These are phyloP conservation scores for Rhexocercosporidium sp. DNA, from an alignment of 2,329 filamentous ascomycete species.

Conservation along the genomic window DNA sequence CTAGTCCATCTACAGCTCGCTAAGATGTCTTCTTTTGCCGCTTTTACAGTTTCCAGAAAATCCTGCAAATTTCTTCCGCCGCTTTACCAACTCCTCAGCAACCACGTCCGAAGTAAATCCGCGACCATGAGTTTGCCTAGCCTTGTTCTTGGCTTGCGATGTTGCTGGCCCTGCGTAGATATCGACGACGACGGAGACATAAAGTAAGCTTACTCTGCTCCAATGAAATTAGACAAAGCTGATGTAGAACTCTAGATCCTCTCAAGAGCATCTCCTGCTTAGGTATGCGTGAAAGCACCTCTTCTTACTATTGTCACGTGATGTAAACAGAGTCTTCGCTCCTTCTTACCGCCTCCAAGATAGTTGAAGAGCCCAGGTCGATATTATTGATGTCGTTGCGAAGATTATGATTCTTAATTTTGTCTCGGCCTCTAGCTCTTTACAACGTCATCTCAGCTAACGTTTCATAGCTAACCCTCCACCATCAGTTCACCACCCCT, in stretches of 20 bases:
- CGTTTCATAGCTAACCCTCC: neutral
- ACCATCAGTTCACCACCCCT: neutral
- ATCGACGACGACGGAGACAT: slow-evolving; percentile 8
- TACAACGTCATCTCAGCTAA: neutral
- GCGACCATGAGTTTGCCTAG: neutral
- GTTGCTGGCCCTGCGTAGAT: neutral
- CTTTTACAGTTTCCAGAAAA: neutral
- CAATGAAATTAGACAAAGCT: no score
- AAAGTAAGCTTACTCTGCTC: neutral
- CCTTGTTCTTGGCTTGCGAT: neutral
- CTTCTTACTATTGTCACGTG: slow-evolving; percentile 4
- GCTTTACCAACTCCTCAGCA: slow-evolving; percentile 1
- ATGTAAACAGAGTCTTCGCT: slow-evolving; percentile 12
- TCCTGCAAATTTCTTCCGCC: neutral
- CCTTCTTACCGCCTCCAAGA: neutral
- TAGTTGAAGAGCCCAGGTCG: neutral
- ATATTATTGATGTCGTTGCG: no score
- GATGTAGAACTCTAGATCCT: neutral
- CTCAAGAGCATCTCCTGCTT: neutral
- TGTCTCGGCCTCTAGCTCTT: neutral
- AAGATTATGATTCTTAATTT: no score
- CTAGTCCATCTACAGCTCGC: slow-evolving; percentile 1
- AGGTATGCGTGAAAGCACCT: neutral
- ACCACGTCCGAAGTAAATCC: slow-evolving; percentile 15
- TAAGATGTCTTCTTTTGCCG: neutral